These are phyloP conservation scores for Crepidotus variabilis DNA, from an alignment of 768 basidiomycete species.

Conservation along the genomic window DNA sequence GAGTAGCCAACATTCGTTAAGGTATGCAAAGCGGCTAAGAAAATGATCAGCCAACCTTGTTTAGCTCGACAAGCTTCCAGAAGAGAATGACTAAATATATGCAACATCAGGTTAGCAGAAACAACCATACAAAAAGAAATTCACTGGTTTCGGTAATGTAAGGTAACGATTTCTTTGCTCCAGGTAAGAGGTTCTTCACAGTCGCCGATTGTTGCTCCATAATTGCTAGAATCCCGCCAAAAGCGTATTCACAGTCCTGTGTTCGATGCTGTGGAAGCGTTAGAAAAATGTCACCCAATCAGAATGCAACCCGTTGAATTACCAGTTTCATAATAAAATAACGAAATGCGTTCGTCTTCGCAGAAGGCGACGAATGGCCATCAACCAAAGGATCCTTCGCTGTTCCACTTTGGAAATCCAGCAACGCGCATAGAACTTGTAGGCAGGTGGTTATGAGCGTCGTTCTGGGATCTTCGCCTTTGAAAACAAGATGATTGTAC, in stretches of 20 bases:
- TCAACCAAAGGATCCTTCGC: constrained; percentile 59
- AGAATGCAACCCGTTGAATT: constrained; percentile 20
- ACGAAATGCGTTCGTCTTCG: constrained; percentile 82
- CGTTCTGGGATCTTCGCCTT: constrained; percentile 77
- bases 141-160: constrained; percentile 80
- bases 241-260: constrained; percentile 83
- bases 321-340: constrained; percentile 91
- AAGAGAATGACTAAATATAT: constrained; percentile 61
- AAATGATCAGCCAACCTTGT: constrained; percentile 59
- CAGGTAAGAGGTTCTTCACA: constrained; percentile 73
- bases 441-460: constrained; percentile 72
- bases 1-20: constrained; percentile 6
- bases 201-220: constrained; percentile 75
- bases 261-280: constrained; percentile 65
- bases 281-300: constrained; percentile 9
- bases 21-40: not conserved
- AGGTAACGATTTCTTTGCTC: constrained; percentile 78
- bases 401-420: constrained; percentile 79
- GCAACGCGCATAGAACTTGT: constrained; percentile 70
- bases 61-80: constrained; percentile 91
- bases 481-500: constrained; percentile 88
- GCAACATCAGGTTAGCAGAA: constrained; percentile 3
- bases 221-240: constrained; percentile 65
- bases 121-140: constrained; percentile 19
- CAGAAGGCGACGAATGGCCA: constrained; percentile 43